These are phyloP conservation scores for Diaporthe ampelina DNA, from an alignment of 2,329 filamentous ascomycete species.

Conservation along the genomic window DNA sequence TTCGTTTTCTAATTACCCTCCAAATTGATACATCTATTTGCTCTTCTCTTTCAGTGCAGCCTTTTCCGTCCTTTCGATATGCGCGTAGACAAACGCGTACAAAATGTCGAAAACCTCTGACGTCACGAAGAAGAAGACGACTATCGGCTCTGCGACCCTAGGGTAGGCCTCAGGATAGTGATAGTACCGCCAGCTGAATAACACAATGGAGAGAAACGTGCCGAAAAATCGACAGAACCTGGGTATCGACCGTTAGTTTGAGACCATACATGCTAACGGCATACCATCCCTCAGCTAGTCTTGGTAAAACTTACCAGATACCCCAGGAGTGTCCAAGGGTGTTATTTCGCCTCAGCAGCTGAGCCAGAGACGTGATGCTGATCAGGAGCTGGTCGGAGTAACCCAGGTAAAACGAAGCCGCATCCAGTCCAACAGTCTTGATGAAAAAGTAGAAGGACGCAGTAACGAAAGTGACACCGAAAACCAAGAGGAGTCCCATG, in stretches of 20 bases:
- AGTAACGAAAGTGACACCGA: slow-evolving; percentile 11
- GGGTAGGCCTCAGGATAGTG: slow-evolving; percentile 38
- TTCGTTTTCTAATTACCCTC: background rate
- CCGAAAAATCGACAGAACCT: slow-evolving; percentile 33
- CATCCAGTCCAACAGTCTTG: slow-evolving; percentile 22
- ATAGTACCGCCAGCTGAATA: slow-evolving; percentile 36
- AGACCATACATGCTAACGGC: background rate
- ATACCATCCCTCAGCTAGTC: background rate
- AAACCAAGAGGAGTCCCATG: slow-evolving; percentile 6
- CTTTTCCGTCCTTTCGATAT: background rate
- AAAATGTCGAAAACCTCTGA: slow-evolving; percentile 19
- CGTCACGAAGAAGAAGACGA: slow-evolving; percentile 22
- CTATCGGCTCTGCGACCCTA: slow-evolving; percentile 32
- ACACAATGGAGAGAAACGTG: slow-evolving; percentile 18
- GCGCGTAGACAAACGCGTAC: slow-evolving; percentile 33
- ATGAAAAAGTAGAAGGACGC: slow-evolving; percentile 12
- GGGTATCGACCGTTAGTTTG: background rate
- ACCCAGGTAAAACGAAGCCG: slow-evolving; percentile 25
- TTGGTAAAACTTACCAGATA: slow-evolving; percentile 37
- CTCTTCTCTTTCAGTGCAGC: background rate
- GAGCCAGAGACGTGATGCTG: slow-evolving; percentile 34
- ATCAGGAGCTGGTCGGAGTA: slow-evolving; percentile 27
- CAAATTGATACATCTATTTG: background rate
- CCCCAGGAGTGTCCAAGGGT: slow-evolving; percentile 38
- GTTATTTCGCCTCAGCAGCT: slow-evolving; percentile 35